Evolutionary conservation across 2,329 filamentous ascomycete genomes (phyloP), one percentile per base, ranked within the genome.

Genomic region (Beauveria varroae): DNA sequence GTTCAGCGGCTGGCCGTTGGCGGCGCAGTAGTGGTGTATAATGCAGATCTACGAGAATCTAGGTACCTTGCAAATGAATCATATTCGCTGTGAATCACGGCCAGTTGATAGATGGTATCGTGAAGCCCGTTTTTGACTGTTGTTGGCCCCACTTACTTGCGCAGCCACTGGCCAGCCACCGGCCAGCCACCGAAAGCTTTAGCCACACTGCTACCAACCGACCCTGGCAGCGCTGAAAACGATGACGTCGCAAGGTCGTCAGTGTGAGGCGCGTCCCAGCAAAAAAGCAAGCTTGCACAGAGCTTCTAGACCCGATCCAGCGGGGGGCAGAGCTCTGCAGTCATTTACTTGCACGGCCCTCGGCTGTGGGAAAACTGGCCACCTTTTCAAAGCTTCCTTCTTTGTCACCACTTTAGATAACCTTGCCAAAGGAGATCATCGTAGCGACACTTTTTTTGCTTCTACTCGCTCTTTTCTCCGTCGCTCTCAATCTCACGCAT

Each of bases 251-350:
- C 16, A 10, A 22, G 43, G 43, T 55, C 51, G 58, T 61, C 51
- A 55, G 58, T 61, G 43, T 57, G 43, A 37, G 34, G 44, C 55
- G 28, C 12, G 43, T 46, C 54, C 43, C 43, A 37, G 41, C 26
- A 22, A 50, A 22, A 30, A 53, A 53, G 50, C 44, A 50, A 50
- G 54, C 57, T 59, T 60, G 20, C 30, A 26, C 28, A 41, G 26
- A 55, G 51, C 58, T 55, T 61, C 57, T 51, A 60, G 57, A 30
- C 57, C 50, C 41, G 40, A 53, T 54, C 50, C 57, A 60, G 49
- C 41, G 41, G 40, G 40, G 54, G 43, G 40, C n/a, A 37, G 24
- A 60, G 40, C 57, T 53, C 26, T 53, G 37, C 40, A 53, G 34
- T 47, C n/a, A 46, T 51, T 43, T 47, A 46, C 58, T 34, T 47